Percentiles rank a stretch among this genome's conserved stretches.
These are phyloP conservation scores for Dothistroma pini DNA, from an alignment of 2,329 filamentous ascomycete genomes.

Conservation along the genomic window DNA sequence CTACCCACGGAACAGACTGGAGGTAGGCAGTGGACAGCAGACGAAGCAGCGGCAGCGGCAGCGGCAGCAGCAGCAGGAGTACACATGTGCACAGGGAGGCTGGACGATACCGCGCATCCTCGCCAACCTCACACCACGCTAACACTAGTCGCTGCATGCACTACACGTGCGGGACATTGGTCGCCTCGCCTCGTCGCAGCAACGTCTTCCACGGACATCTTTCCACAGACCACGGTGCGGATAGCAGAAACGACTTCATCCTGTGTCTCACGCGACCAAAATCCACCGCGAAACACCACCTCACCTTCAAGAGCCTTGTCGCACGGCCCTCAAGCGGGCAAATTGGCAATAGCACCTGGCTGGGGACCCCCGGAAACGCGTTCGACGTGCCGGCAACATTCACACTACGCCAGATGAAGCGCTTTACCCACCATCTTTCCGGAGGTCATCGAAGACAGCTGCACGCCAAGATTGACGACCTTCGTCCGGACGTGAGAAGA, in stretches of 20 bases:
- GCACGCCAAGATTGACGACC: not conserved
- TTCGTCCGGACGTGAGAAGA: not conserved
- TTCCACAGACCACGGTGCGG: not conserved
- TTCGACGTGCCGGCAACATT: not conserved
- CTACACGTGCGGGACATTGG: not conserved
- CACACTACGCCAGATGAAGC: not conserved
- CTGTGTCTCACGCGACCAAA: not conserved
- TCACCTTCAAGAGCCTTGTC: not conserved
- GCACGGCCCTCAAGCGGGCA: not conserved
- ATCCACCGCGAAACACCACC: not conserved
- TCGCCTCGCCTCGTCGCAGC: not conserved
- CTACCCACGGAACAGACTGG: not conserved
- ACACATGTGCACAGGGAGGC: not conserved
- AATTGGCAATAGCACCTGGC: not conserved
- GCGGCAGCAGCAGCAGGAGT: too few species aligned
- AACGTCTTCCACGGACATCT: not conserved
- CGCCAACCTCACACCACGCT: not conserved
- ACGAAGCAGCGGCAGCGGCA: not conserved
- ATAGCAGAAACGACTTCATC: not conserved
- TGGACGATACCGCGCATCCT: not conserved
- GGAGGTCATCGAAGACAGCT: not conserved
- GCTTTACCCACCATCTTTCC: not conserved
- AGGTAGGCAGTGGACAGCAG: not conserved
- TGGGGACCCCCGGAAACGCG: not conserved
- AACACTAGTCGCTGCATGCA: not conserved